Evolutionary conservation across 2,329 filamentous ascomycete species (phyloP), one percentile per base, ranked within the genome.

Genomic region (Cyphellophora europaea): DNA sequence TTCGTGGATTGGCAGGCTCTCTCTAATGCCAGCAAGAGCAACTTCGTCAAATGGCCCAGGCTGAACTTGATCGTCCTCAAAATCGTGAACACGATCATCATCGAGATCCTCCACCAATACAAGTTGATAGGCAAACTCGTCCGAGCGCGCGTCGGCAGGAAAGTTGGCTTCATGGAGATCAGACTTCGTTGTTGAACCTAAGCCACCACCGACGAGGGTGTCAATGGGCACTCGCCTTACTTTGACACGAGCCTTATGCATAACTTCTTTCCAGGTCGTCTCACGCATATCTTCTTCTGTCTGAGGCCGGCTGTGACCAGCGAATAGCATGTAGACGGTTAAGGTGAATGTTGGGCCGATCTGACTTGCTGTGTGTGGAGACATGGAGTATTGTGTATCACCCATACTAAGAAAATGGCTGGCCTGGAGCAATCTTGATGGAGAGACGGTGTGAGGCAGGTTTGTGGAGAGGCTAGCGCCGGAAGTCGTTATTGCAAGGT

Each of bases 241-340:
- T 38, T 87, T 85, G 10, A 95, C 77, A 25, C 79, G 75, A 12
- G 87, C 84, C 57, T 96, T 98, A 63, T 96, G 88, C 41, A 95
- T 79, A 27, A 93, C 87, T 55, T 98, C 89, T 54, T 96, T 91
- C 91, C 91, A 96, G 1, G 88, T 82, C 0, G 86, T 66, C 61
- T 78, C 59, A 61, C 82, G 54, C 46, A 78, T 49, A 49, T 73
- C 60, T 55, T 75, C 58, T 59, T 76, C 59, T 48, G 72, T 65
- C 12, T 71, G 66, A 3, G 67, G 62, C 25, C 73, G 61, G 28
- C 79, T 66, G 56, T 96, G 87, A 2, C 86, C 82, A 2, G 79
- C 70, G 51, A 96, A 98, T 1, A 96, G 71, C 87, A 96, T 95
- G 58, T 96, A 98, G 47, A 96, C 64, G 0, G 88, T 93, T 5